phyloP scores from a whole-genome alignment of 2,329 filamentous ascomycete species.

The Fusarium liriodendri region DNA sequence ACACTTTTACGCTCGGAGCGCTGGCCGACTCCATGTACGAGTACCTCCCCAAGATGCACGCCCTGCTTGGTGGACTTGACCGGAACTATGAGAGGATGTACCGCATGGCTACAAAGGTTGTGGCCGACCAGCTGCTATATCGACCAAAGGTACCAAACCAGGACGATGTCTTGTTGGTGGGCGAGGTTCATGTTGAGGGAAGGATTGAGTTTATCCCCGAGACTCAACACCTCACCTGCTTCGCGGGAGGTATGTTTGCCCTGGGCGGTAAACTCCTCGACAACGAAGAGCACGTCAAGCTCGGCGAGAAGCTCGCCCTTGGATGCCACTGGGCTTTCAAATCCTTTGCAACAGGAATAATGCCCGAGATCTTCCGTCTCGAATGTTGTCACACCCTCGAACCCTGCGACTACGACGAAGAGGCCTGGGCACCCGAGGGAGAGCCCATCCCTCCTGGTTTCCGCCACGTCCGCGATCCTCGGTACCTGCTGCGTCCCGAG shows the following conservation, averaged over 20 bases:
- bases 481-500: conserved; percentile 64
- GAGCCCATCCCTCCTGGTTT: conserved; percentile 66
- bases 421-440: conserved; percentile 41
- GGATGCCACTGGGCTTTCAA: conserved; percentile 70
- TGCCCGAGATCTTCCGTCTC: conserved; percentile 67
- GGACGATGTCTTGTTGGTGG: conserved; percentile 66
- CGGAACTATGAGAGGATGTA: conserved; percentile 75
- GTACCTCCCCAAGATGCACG: conserved; percentile 71
- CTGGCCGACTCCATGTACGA: conserved; percentile 70
- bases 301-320: conserved; percentile 61
- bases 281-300: conserved; percentile 58
- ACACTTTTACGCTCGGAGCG: conserved; percentile 64
- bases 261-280: conserved; percentile 70
- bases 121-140: conserved; percentile 73
- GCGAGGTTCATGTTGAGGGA: conserved; percentile 45
- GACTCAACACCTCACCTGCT: conserved; percentile 71
- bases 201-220: conserved; percentile 42
- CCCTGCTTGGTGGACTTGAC: conserved; percentile 73
- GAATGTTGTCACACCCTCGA: conserved; percentile 55
- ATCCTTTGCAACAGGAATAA: conserved; percentile 65
- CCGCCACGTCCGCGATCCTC: conserved; percentile 63
- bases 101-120: conserved; percentile 69
- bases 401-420: conserved; percentile 48
- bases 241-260: conserved; percentile 75
- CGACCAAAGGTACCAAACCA: conserved; percentile 73